Conservation (phyloP, 148 eudicot genomes). For the Vaccinium vitisidaea region DNA sequence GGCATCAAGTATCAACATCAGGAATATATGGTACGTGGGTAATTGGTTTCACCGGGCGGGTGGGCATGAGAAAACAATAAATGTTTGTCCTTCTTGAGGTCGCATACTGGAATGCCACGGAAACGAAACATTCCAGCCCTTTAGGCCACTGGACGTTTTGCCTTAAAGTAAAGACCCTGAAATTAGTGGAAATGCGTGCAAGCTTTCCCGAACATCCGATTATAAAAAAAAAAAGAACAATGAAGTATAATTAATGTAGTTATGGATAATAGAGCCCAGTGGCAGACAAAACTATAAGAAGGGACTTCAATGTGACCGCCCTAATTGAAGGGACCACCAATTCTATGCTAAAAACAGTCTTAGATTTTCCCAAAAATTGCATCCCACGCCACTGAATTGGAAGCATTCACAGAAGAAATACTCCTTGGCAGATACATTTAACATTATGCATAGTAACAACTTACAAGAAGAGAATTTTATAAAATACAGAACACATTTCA, state of each 20-base stretch:
- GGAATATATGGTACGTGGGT: neutral
- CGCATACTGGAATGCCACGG: too few species aligned
- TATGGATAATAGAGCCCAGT: neutral
- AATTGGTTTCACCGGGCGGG: too few species aligned
- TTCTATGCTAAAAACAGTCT: neutral
- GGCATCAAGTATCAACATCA: constrained; percentile 4
- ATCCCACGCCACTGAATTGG: neutral
- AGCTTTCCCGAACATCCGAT: too few species aligned
- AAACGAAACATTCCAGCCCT: too few species aligned
- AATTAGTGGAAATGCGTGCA: too few species aligned
- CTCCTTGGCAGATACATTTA: neutral
- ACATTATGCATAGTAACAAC: neutral
- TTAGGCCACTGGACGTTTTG: too few species aligned
- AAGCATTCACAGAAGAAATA: neutral
- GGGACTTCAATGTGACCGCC: neutral
- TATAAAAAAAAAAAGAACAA: too few species aligned
- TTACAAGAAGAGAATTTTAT: neutral
- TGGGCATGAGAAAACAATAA: too few species aligned
- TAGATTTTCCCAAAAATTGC: constrained; percentile 9
- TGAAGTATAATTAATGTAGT: too few species aligned
- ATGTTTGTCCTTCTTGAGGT: too few species aligned
- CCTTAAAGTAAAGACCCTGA: too few species aligned
- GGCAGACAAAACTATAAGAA: constrained; percentile 8
- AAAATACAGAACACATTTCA: neutral
- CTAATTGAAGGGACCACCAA: neutral